Evolutionary conservation across 371 early-diverging fungal species (phyloP).

Genomic region (Ordospora colligata): DNA sequence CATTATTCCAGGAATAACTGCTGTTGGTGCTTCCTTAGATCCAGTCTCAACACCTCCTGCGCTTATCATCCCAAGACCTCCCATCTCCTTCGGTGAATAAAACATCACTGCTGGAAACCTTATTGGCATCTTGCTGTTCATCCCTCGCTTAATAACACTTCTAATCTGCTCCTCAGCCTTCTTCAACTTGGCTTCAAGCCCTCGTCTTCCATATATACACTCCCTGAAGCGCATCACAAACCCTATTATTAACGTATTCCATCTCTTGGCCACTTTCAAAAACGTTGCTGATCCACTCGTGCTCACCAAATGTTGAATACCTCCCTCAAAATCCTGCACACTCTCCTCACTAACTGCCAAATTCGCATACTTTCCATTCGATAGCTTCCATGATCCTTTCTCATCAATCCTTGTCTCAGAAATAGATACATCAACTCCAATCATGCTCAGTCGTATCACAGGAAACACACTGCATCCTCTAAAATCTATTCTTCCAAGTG

Average conservation of each 20-base stretch:
- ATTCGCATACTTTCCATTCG: background rate
- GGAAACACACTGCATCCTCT: slow-evolving; percentile 70
- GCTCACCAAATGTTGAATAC: slow-evolving; percentile 89
- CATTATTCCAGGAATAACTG: background rate
- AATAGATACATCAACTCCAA: slow-evolving; percentile 77
- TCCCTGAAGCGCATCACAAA: slow-evolving; percentile 92
- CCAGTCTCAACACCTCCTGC: background rate
- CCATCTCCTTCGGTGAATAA: slow-evolving; percentile 79
- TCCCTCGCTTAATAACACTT: slow-evolving; percentile 91
- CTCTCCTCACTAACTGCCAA: slow-evolving; percentile 73
- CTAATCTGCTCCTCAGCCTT: slow-evolving; percentile 85
- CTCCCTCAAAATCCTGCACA: slow-evolving; percentile 78
- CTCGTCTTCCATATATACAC: slow-evolving; percentile 86
- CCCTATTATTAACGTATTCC: slow-evolving; percentile 81
- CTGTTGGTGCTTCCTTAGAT: background rate
- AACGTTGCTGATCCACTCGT: slow-evolving; percentile 87
- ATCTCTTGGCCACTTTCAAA: slow-evolving; percentile 91
- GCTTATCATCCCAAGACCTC: slow-evolving; percentile 88
- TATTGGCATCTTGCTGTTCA: slow-evolving; percentile 94
- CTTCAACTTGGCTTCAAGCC: slow-evolving; percentile 4
- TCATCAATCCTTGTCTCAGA: slow-evolving; percentile 67
- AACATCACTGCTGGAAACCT: slow-evolving; percentile 93
- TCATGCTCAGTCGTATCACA: slow-evolving; percentile 70
- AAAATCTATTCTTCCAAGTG: background rate
- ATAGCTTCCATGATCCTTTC: background rate